A percentile compares a stretch with the other conserved stretches of the same genome.
phyloP scores from a whole-genome alignment of 495 filamentous ascomycete genomes.

The Penicillium fimorum region DNA sequence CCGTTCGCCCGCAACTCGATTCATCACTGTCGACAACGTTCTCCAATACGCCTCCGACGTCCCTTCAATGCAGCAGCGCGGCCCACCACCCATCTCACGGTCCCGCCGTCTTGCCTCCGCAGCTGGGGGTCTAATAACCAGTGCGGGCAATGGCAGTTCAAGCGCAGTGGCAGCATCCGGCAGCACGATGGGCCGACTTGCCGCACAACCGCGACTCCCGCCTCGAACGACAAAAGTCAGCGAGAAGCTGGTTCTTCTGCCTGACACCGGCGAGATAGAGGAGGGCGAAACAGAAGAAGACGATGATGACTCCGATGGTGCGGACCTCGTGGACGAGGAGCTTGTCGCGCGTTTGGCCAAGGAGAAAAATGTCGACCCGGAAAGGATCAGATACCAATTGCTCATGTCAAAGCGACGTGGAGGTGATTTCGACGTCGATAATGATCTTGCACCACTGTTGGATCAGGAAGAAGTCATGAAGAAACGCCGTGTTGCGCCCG shows the following conservation, averaged over 20 bases:
- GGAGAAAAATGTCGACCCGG: constrained; percentile 41
- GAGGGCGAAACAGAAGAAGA: constrained; percentile 22
- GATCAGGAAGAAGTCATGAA: constrained; percentile 75
- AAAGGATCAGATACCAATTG: constrained; percentile 36
- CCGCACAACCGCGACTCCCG: constrained; percentile 72
- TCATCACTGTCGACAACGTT: constrained; percentile 94
- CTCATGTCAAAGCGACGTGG: constrained; percentile 40
- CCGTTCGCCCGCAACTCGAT: constrained; percentile 60
- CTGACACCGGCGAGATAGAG: constrained; percentile 62
- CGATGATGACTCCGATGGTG: constrained; percentile 25
- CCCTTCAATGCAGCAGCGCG: constrained; percentile 87
- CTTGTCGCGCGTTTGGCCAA: constrained; percentile 39
- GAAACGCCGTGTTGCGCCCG: constrained; percentile 55
- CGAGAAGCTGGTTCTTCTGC: constrained; percentile 93
- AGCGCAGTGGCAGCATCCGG: constrained; percentile 17
- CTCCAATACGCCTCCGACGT: constrained; percentile 93
- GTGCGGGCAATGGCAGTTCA: constrained; percentile 18
- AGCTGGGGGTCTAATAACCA: constrained; percentile 33
- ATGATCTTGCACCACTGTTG: constrained; percentile 66
- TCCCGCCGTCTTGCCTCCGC: constrained; percentile 47
- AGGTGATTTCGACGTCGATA: constrained; percentile 54
- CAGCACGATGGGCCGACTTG: constrained; percentile 38
- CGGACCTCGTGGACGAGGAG: constrained; percentile 52
- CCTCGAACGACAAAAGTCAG: constrained; percentile 86
- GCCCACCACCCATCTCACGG: constrained; percentile 60